Evolutionary conservation across 2,329 filamentous ascomycete species (phyloP).

Genomic region (Pestalotiopsis sp.): DNA sequence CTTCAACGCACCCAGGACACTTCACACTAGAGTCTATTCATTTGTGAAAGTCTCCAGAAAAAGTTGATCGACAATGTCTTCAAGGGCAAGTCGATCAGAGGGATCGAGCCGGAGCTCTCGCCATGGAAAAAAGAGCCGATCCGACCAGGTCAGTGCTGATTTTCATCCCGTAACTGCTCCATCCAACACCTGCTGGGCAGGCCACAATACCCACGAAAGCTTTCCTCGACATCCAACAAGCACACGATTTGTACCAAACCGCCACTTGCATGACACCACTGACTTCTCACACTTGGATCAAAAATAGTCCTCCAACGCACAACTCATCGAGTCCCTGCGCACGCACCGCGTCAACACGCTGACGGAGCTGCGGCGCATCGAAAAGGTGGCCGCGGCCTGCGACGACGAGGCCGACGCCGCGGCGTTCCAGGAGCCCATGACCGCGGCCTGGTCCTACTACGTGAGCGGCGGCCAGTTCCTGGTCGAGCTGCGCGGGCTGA

Average conservation of each 20-base stretch:
- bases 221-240: neutral
- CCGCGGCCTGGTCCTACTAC: conserved; percentile 71
- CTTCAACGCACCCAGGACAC: too few relatives aligned
- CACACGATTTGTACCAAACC: neutral
- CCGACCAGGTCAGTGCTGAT: conserved; percentile 31
- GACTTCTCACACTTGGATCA: neutral
- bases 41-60: too few relatives aligned
- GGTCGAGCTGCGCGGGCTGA: conserved; percentile 70
- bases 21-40: too few relatives aligned
- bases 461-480: conserved; percentile 68
- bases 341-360: conserved; percentile 75
- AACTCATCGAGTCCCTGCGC: conserved; percentile 65
- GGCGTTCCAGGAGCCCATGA: conserved; percentile 66
- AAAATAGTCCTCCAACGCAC: conserved; percentile 38
- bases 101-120: conserved; percentile 24
- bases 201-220: neutral
- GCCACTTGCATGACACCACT: too few relatives aligned
- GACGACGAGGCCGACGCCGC: conserved; percentile 61
- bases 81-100: conserved; percentile 27
- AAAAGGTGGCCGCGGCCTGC: conserved; percentile 63
- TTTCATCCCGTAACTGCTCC: conserved; percentile 30
- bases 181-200: neutral
- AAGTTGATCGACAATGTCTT: conserved; percentile 25
- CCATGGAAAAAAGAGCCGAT: conserved; percentile 29
- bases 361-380: conserved; percentile 72